phyloP scores from a whole-genome alignment of 441 rosid genomes.

The Erodium trifolium region DNA sequence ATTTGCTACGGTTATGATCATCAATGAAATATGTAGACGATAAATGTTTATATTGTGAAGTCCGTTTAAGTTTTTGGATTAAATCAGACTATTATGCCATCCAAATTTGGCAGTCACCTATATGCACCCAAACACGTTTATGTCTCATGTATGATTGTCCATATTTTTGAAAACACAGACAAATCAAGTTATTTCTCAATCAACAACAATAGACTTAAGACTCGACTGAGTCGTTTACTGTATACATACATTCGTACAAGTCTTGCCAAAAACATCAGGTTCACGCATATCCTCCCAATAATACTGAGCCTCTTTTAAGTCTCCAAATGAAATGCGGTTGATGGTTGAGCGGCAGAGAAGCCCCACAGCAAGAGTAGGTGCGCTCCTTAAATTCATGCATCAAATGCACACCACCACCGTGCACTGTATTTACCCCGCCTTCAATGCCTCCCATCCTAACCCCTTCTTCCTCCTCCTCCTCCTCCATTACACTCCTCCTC shows the following conservation, averaged over 20 bases:
- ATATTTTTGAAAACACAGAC: too few species aligned
- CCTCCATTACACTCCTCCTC: not conserved
- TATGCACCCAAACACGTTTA: too few species aligned
- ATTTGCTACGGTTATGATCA: not conserved
- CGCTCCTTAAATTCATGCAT: not conserved
- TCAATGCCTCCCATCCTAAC: not conserved
- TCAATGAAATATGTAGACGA: too few species aligned
- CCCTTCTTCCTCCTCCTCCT: not conserved
- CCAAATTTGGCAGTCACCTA: too few species aligned
- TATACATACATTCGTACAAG: too few species aligned
- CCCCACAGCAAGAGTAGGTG: not conserved
- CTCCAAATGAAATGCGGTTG: not conserved
- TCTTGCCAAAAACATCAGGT: not conserved
- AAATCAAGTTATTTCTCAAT: too few species aligned
- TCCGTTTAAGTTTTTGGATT: too few species aligned
- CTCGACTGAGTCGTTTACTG: too few species aligned
- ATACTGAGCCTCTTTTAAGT: not conserved
- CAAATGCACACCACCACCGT: constrained; percentile 1
- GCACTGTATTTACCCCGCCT: not conserved
- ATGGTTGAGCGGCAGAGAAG: not conserved
- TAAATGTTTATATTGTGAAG: not conserved
- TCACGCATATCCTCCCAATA: too few species aligned
- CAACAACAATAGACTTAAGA: too few species aligned
- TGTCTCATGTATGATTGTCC: too few species aligned
- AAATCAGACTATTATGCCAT: too few species aligned